Percentiles rank a stretch among this genome's conserved stretches.
These are phyloP conservation scores for Aspergillus campestris DNA, from an alignment of 495 filamentous ascomycete genomes.

Conservation along the genomic window DNA sequence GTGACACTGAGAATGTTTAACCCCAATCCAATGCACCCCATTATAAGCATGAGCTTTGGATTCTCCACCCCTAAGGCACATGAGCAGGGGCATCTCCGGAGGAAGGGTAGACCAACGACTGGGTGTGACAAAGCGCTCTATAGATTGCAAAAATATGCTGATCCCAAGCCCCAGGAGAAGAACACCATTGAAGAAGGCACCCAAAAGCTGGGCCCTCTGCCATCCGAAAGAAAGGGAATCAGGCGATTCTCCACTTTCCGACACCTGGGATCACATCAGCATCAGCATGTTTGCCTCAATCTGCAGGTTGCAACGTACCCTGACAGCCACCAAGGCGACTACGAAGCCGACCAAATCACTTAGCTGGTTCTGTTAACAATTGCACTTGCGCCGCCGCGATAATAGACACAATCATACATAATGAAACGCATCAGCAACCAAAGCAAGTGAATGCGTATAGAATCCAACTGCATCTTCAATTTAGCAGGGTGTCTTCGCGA, in stretches of 20 bases:
- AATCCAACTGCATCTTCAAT: slow-evolving; percentile 49
- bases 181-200: slow-evolving; percentile 85
- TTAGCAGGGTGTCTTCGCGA: too few relatives aligned
- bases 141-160: slow-evolving; percentile 81
- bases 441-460: slow-evolving; percentile 71
- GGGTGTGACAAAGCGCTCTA: slow-evolving; percentile 63
- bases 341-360: slow-evolving; percentile 84
- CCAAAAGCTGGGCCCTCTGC: slow-evolving; percentile 80
- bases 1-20: slow-evolving; percentile 75
- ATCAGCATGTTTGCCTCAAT: background rate
- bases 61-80: slow-evolving; percentile 6
- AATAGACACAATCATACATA: slow-evolving; percentile 49
- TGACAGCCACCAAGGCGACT: slow-evolving; percentile 79
- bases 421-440: slow-evolving; percentile 89
- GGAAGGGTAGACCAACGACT: slow-evolving; percentile 19
- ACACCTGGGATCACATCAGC: slow-evolving; percentile 13
- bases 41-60: slow-evolving; percentile 59
- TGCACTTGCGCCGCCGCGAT: background rate
- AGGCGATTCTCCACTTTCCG: slow-evolving; percentile 20
- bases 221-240: slow-evolving; percentile 47
- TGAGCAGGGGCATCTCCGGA: background rate
- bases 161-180: slow-evolving; percentile 82
- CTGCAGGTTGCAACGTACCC: slow-evolving; percentile 33
- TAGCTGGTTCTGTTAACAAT: slow-evolving; percentile 38
- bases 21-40: slow-evolving; percentile 68